Evolutionary conservation across 352 stramenopile genomes (phyloP), one percentile per base, ranked within the genome.

Genomic region (Phytophthora cajani): DNA sequence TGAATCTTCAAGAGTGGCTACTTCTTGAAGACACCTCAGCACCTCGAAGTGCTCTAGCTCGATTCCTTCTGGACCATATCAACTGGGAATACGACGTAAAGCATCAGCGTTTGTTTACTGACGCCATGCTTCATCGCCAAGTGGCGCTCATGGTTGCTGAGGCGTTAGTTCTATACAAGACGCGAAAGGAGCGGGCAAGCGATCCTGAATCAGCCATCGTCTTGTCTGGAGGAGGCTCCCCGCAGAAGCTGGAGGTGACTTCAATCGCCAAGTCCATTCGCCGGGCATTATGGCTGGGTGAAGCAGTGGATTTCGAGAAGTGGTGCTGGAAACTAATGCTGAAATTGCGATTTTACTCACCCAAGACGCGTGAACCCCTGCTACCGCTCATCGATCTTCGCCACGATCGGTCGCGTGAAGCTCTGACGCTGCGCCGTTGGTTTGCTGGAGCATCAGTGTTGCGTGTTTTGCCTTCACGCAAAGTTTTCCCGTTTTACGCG

Each of bases 301-400:
- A 81, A 47, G 81, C 73, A 3, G 78, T 96, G 10, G 85, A 96
- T 66, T 95, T 96, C 53, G 78, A 90, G 23, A 80, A 86, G 11
- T 96, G 89, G 89, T 94, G 87, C 66, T 96, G 89, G 89, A 88
- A 84, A 58, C 52, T 94, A 2, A 90, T 96, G 67, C 78, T 95
- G 1, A 94, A 92, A 64, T 75, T 96, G 44, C 80, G 83, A 16
- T 95, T 96, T 72, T 93, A 96, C 63, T 92, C 86, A 9, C 84
- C 84, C 1, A 77, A 76, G 21, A 86, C 81, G 1, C 84, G 92
- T 25, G 72, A 91, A 32, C 87, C 89, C 6, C 81, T 93, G 54
- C 53, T 95, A 1, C 70, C 76, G 19, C 74, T 94, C 1, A 91
- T 96, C 23, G 78, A 93, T 63, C 71, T 96, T n/a, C 71, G 78